Base-by-base conservation (phyloP, 805 yeast species). In the Sungouiella blattae region DNA sequence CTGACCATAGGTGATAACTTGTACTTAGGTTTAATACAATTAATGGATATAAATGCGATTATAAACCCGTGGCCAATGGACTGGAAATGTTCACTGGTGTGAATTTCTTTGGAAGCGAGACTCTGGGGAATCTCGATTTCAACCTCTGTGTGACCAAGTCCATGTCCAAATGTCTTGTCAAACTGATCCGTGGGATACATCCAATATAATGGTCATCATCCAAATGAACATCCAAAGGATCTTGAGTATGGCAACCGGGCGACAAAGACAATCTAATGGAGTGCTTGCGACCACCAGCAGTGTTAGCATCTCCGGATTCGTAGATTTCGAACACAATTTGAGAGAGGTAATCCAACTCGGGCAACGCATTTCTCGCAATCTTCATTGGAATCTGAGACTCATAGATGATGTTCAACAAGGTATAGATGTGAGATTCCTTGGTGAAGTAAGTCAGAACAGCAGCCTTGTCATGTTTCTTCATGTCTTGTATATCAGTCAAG, bases 201-300 rank as follows among this genome's bases (percentile, higher is more conserved):
- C 96, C 89, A 44, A 93, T 93, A 62, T 93, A 91, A 62, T 93
- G 99, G 56, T 87, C 89, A 30, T 87, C 91, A 62, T 93, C 98
- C 30, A 93, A 71, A 60, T 91, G 96, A 30, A 94, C 95, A 62
- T 93, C 99, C 45, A 93, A 71, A 18, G 99, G 98, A 60, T 91
- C 96, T 53, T 88, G 95, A 0, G 98, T 89, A 62, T 93, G 97
- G 61, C 98, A 93, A 14, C 99, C 99, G 1, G 98, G 98, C 4
- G 96, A 85, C 49, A 93, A 71, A n/a, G 91, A 83, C 41, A 93
- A 72, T 52, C 98, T 75, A 37, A 93, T 83, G 4, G 96, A 83
- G 57, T 91, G 96, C 52, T 85, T 83, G 60, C 87, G 86, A 35
- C 78, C 80, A 6, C 83, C 81, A 7, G 75, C 69, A 24, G 73